phyloP scores from a whole-genome alignment of 169 alveolate species.

The Plasmodium sp. region DNA sequence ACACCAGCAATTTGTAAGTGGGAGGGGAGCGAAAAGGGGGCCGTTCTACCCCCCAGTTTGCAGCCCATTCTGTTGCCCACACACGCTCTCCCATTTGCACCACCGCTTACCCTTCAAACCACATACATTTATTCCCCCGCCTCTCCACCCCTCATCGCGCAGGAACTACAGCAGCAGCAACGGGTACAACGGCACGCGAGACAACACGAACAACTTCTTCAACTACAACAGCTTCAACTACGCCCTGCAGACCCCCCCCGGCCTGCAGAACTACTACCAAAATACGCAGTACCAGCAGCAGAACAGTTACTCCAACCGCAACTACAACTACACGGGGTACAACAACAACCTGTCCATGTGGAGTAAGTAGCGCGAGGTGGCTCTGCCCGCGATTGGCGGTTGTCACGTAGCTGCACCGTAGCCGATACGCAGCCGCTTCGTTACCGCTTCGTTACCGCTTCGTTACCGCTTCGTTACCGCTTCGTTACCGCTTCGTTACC shows the following conservation, averaged over 20 bases:
- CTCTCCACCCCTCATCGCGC: background rate
- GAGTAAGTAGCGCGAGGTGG: slow-evolving; percentile 39
- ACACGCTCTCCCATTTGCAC: background rate
- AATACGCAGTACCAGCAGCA: slow-evolving; percentile 71
- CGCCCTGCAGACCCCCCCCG: slow-evolving; percentile 62
- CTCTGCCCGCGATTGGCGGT: background rate
- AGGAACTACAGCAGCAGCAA: slow-evolving; percentile 64
- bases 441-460: background rate
- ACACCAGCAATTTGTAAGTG: slow-evolving; percentile 60
- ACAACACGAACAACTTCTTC: slow-evolving; percentile 46
- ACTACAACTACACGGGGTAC: slow-evolving; percentile 55
- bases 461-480: background rate
- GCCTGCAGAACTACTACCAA: slow-evolving; percentile 58
- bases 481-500: background rate
- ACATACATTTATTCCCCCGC: background rate
- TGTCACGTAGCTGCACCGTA: too few species aligned
- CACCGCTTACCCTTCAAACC: background rate
- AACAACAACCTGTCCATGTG: slow-evolving; percentile 68
- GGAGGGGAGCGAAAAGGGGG: background rate
- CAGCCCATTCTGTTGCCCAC: background rate
- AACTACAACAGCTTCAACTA: slow-evolving; percentile 51
- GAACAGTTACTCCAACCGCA: slow-evolving; percentile 58
- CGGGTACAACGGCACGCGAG: slow-evolving; percentile 64
- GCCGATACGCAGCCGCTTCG: background rate
- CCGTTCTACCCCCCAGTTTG: background rate